Base-by-base conservation (phyloP, 345 rosid species). In the Syzygium aqueum region DNA sequence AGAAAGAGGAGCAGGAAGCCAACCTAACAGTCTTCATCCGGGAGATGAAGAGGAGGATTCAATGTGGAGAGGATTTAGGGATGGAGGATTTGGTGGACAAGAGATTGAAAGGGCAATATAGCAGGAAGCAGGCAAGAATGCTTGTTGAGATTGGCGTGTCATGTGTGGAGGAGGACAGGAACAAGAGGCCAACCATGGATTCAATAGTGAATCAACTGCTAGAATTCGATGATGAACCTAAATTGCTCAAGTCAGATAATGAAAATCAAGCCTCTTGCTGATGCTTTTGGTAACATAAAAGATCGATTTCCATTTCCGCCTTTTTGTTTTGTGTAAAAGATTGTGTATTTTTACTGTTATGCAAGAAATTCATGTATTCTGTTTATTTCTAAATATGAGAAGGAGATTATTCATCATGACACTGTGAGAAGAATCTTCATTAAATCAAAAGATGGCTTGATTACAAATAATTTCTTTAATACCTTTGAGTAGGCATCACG, bases 161-260 rank as follows among this genome's bases (percentile, higher is more conserved):
- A 11, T 91, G 90, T 84, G 90, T 88, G 8, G 91, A 90, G 53
- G 92, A 90, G 73, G 92, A 91, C 59, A 85, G 92, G 65, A 89
- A 33, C 84, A 67, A 84, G 87, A 91, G 92, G 73, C 94, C 92
- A 37, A 85, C 90, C 11, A 90, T 89, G 94, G 91, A 89, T 87
- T 87, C 89, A 28, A 85, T 87, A 65, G 92, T 88, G 77, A 86
- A 88, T 85, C 54, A 87, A n/a, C 85, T 91, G 56, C 78, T 90
- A 33, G 89, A 90, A 84, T 67, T 82, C 8, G 87, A 77, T 49
- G 89, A 30, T 88, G 89, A 85, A 53, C n/a, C 85, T 84, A 51
- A 80, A 84, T 65, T n/a, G 25, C 57, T 12, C 8, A 3, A 16
- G 49, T 37, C 77, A 11, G 65, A 27, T 8, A 0, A 73, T 27